A percentile compares a stretch with the other conserved stretches of the same genome.
phyloP scores from a whole-genome alignment of 164 flowering plant genomes.

The Chloranthus sessilifolius region DNA sequence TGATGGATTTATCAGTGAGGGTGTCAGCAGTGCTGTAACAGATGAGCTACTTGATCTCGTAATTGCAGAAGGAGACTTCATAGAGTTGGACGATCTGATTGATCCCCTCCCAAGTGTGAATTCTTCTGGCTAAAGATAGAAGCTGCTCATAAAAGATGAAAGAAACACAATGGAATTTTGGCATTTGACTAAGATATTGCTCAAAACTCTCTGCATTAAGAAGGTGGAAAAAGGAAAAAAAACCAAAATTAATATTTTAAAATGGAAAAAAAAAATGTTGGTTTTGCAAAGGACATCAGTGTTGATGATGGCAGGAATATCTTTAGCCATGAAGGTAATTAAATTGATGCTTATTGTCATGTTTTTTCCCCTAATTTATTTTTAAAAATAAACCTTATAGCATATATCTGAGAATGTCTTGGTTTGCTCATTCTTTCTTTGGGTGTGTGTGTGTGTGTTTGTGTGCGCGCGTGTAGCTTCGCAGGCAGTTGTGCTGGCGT shows the following conservation, averaged over 20 bases:
- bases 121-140: no score
- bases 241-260: not conserved
- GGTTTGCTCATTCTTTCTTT: no score
- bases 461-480: no score
- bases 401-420: no score
- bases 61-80: slow-evolving; percentile 16
- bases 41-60: slow-evolving; percentile 1
- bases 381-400: no score
- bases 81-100: slow-evolving; percentile 17
- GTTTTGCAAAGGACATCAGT: not conserved
- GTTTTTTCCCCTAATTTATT: not conserved
- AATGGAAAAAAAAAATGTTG: no score
- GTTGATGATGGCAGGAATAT: not conserved
- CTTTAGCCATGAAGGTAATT: not conserved
- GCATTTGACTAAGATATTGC: no score
- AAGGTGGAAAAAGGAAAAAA: not conserved
- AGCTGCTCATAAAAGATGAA: not conserved
- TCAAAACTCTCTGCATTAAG: not conserved
- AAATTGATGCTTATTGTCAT: not conserved
- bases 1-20: slow-evolving; percentile 2
- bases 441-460: no score
- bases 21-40: not conserved
- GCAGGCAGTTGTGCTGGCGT: no score
- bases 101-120: no score
- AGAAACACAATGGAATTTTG: no score